Conservation (phyloP, 495 filamentous ascomycete genomes). For the Monascus purpureus region DNA sequence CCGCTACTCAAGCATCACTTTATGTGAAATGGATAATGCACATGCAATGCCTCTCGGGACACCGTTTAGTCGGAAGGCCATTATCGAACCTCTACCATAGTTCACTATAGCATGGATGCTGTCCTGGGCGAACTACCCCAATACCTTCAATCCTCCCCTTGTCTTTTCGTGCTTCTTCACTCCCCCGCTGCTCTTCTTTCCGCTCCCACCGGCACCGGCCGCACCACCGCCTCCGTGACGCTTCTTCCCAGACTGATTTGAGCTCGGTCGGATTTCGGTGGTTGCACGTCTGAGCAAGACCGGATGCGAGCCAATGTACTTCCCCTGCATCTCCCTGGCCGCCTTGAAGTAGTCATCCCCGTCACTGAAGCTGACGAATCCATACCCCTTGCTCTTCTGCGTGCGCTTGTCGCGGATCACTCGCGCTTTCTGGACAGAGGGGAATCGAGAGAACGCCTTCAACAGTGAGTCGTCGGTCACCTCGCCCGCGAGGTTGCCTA, state of each 20-base stretch:
- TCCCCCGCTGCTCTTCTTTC: slow-evolving; percentile 40
- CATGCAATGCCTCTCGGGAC: too few species aligned
- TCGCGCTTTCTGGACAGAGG: slow-evolving; percentile 77
- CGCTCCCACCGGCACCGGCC: slow-evolving; percentile 15
- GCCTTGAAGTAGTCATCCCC: slow-evolving; percentile 92
- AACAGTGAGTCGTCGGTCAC: slow-evolving; percentile 90
- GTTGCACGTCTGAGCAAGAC: slow-evolving; percentile 73
- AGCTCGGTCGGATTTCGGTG: slow-evolving; percentile 70
- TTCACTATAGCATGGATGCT: too few species aligned
- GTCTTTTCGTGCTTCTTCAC: slow-evolving; percentile 71
- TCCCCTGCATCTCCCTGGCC: slow-evolving; percentile 94
- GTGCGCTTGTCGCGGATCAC: slow-evolving; percentile 95
- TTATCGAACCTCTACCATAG: too few species aligned
- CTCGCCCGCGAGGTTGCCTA: slow-evolving; percentile 96
- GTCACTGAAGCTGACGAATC: slow-evolving; percentile 90
- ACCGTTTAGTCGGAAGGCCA: too few species aligned
- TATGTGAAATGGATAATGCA: too few species aligned
- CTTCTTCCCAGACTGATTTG: slow-evolving; percentile 34
- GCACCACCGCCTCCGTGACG: slow-evolving; percentile 23
- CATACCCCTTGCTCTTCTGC: slow-evolving; percentile 88
- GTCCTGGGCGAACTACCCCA: slow-evolving; percentile 65
- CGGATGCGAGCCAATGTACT: slow-evolving; percentile 96
- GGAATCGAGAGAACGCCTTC: slow-evolving; percentile 84
- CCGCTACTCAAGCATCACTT: too few species aligned
- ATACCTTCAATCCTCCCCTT: slow-evolving; percentile 60